Evolutionary conservation across 2,329 filamentous ascomycete species (phyloP), one percentile per base, ranked within the genome.

Genomic region (Colletotrichum shisoi): DNA sequence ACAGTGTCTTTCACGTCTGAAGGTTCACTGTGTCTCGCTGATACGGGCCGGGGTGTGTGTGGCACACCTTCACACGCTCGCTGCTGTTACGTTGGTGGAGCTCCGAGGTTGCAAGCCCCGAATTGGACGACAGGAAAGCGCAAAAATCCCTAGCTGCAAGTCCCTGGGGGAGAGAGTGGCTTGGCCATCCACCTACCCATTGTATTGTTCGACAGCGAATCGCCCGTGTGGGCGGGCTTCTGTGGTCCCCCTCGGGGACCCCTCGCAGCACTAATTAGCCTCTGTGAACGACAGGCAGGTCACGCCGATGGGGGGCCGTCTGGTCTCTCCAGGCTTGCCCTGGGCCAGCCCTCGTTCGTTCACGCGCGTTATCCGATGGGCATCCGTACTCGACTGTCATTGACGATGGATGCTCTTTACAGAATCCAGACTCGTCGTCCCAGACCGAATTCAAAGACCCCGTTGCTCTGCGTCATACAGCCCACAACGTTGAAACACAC

Each of bases 41-140:
- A 63, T 59, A 59, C 42, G 53, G 63, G 21, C 54, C 39, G 51
- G 63, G 54, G 48, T 44, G 31, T 45, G 24, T 34, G 54, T 54
- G 45, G 58, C 67, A 58, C 59, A 63, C 67, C 67, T 67, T 56
- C 67, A 62, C 57, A 69, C 65, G 58, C 56, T 62, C 65, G 58
- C 56, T 62, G 51, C 65, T 68, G 68, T 69, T 69, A 70, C 66
- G 68, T 66, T 45, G 68, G 68, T 69, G 68, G 66, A 65, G 68
- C 57, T 59, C 24, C 7, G 34, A 56, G 45, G 56, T 68, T 57
- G 51, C 62, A 62, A 45, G 54, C 62, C 40, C 40, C 24, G 62
- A 60, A 48, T 57, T 62, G 57, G 62, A 62, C 54, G 48, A 56
- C 62, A 62, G 49, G 57, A 68, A 57, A 64, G 49, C 62, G 62